Evolutionary conservation across 306 rosid species (phyloP).

Genomic region (Adenanthera pavonina): DNA sequence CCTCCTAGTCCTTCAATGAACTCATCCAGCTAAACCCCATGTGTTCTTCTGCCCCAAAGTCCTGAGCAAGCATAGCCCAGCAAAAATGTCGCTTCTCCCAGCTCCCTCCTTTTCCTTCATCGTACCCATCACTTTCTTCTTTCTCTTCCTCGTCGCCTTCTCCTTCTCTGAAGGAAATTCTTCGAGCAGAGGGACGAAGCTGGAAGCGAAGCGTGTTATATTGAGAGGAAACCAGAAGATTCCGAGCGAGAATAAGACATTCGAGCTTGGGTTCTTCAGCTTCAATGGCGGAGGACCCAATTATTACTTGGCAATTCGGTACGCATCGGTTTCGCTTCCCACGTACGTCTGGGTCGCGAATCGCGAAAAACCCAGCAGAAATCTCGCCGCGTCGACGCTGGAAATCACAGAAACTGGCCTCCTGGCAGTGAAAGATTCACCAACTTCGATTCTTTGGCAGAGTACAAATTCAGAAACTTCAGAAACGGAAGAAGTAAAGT

Average conservation of each 20-base stretch:
- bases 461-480: constrained; percentile 33
- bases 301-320: constrained; percentile 61
- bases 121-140: constrained; percentile 17
- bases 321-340: constrained; percentile 48
- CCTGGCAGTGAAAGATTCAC: constrained; percentile 53
- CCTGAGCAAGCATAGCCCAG: constrained; percentile 28
- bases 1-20: not conserved
- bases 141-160: not conserved
- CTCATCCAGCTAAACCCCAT: not conserved
- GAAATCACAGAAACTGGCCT: constrained; percentile 52
- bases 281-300: constrained; percentile 28
- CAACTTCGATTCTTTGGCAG: constrained; percentile 52
- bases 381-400: constrained; percentile 37
- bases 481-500: not conserved
- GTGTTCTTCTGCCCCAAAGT: not conserved
- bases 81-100: constrained; percentile 34
- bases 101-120: not conserved
- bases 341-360: constrained; percentile 77
- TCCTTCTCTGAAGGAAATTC: not conserved
- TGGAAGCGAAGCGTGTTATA: constrained; percentile 34
- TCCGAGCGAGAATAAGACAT: constrained; percentile 54
- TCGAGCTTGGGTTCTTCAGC: constrained; percentile 65
- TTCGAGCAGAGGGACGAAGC: not conserved
- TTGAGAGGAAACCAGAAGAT: constrained; percentile 47
- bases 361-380: constrained; percentile 48